Percentiles rank a stretch among this genome's conserved stretches.
Conservation (phyloP, 768 basidiomycete genomes). For the Auricularia sp. region DNA sequence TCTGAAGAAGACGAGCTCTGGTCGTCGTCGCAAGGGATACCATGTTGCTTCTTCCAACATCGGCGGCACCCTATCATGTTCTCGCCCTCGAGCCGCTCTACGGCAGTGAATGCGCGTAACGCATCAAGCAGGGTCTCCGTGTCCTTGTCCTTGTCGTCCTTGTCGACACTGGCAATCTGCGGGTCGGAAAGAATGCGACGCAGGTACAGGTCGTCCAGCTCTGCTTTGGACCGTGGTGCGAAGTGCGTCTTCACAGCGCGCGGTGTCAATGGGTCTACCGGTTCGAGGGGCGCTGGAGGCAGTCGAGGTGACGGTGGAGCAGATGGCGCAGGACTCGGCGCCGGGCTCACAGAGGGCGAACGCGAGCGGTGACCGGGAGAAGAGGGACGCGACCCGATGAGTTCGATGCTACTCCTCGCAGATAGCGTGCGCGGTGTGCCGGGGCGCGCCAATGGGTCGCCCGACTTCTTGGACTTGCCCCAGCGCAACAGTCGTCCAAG, state of each 20-base stretch:
- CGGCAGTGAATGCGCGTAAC: constrained; percentile 77
- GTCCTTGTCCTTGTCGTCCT: constrained; percentile 29
- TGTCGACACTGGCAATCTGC: constrained; percentile 17
- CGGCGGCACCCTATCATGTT: constrained; percentile 88
- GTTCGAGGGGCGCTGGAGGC: background rate
- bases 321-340: background rate
- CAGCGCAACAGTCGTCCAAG: background rate
- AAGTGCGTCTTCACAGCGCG: background rate
- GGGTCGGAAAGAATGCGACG: constrained; percentile 61
- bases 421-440: background rate
- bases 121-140: constrained; percentile 55
- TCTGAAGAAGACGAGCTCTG: background rate
- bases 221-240: constrained; percentile 14
- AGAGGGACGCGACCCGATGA: background rate
- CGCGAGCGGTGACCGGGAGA: background rate
- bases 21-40: background rate
- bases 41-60: constrained; percentile 67
- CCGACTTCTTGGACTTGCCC: background rate
- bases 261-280: background rate
- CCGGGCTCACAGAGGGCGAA: background rate
- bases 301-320: background rate
- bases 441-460: background rate
- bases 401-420: background rate
- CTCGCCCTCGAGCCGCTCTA: constrained; percentile 89
- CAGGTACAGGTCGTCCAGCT: constrained; percentile 53